Percentiles rank a stretch among this genome's conserved stretches.
Evolutionary conservation across 768 basidiomycete species (phyloP).

Genomic region (Pholiota molesta): DNA sequence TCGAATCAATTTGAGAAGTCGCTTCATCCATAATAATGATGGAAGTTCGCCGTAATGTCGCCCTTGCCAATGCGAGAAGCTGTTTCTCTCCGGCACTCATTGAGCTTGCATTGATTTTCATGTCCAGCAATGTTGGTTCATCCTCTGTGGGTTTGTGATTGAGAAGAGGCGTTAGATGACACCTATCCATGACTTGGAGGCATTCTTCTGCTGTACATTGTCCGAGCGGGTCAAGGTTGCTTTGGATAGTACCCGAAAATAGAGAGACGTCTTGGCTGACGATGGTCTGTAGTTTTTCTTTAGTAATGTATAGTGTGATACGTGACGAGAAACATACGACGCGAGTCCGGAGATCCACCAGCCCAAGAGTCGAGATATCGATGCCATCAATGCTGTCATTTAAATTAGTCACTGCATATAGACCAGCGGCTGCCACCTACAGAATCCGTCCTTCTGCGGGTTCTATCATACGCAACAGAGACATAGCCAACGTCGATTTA

Average conservation of each 20-base stretch:
- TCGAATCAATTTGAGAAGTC: constrained; percentile 75
- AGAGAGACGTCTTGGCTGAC: constrained; percentile 77
- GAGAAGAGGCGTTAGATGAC: constrained; percentile 56
- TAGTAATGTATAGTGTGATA: not conserved
- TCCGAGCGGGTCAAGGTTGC: constrained; percentile 72
- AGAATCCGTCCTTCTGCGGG: constrained; percentile 57
- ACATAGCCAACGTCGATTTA: constrained; percentile 62
- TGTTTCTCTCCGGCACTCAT: constrained; percentile 82
- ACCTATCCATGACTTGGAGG: constrained; percentile 64
- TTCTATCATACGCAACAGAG: constrained; percentile 66
- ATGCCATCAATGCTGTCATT: constrained; percentile 63
- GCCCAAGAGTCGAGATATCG: constrained; percentile 66
- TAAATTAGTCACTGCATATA: not conserved
- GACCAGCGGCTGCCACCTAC: constrained; percentile 35
- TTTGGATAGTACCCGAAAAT: constrained; percentile 72
- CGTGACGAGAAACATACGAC: constrained; percentile 43
- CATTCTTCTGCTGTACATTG: constrained; percentile 64
- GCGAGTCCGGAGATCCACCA: constrained; percentile 68
- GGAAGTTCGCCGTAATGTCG: constrained; percentile 62
- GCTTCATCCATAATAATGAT: constrained; percentile 79
- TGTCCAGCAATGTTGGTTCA: constrained; percentile 50
- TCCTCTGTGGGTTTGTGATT: constrained; percentile 34
- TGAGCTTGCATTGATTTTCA: constrained; percentile 66
- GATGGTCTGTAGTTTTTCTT: constrained; percentile 52
- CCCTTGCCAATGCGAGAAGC: constrained; percentile 69